These are phyloP conservation scores for Trichoderma asperelloides DNA, from an alignment of 495 filamentous ascomycete species.

Conservation along the genomic window DNA sequence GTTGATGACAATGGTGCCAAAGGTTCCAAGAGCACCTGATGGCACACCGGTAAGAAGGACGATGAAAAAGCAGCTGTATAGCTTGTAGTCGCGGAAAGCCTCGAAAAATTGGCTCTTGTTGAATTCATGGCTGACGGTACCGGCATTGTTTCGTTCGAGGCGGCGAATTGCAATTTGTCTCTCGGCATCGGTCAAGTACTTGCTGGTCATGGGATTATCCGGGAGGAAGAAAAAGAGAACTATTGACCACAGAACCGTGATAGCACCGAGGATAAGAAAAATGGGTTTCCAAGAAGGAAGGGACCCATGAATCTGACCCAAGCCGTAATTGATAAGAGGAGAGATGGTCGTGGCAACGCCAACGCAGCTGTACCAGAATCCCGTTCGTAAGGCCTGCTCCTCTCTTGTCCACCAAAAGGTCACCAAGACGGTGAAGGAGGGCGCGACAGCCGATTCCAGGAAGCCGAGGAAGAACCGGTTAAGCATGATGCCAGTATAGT, in stretches of 20 bases:
- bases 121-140: constrained; percentile 33
- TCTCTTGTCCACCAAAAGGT: constrained; percentile 35
- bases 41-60: constrained; percentile 35
- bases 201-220: constrained; percentile 29
- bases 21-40: constrained; percentile 35
- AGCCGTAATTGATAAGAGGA: constrained; percentile 41
- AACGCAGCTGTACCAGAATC: constrained; percentile 35
- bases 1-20: constrained; percentile 29
- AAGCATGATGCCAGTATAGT: constrained; percentile 29
- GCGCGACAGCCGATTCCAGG: constrained; percentile 32
- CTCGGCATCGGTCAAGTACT: constrained; percentile 30
- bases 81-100: constrained; percentile 32
- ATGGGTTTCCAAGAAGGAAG: constrained; percentile 33
- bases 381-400: constrained; percentile 39
- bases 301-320: constrained; percentile 37
- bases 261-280: constrained; percentile 29
- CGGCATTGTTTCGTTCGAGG: constrained; percentile 30
- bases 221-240: constrained; percentile 31
- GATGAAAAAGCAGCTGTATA: constrained; percentile 29
- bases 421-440: constrained; percentile 40
- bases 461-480: constrained; percentile 42
- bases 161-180: constrained; percentile 32
- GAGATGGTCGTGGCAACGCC: constrained; percentile 39
- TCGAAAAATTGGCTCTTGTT: constrained; percentile 41
- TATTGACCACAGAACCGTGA: constrained; percentile 32